Conservation (phyloP, 2,329 filamentous ascomycete genomes). For the Pseudofabraea citricarpa region DNA sequence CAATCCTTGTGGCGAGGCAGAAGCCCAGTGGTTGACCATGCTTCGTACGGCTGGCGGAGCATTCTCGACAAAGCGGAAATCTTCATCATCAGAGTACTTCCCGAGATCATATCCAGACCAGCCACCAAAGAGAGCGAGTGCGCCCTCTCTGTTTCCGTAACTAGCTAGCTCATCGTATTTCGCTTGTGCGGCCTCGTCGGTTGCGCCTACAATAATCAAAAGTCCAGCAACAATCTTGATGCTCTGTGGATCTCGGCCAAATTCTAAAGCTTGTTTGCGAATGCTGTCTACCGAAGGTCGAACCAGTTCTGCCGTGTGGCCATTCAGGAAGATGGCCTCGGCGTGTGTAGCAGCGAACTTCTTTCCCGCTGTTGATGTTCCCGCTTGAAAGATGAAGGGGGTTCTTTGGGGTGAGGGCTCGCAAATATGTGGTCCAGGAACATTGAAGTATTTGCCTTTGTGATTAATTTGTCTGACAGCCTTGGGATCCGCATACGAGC, state of each 20-base stretch:
- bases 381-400: constrained; percentile 63
- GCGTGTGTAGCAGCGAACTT: constrained; percentile 64
- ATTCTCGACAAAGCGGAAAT: constrained; percentile 48
- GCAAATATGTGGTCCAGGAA: constrained; percentile 61
- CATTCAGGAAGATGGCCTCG: constrained; percentile 66
- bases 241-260: constrained; percentile 49
- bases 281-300: constrained; percentile 60
- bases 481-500: constrained; percentile 53
- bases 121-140: constrained; percentile 65
- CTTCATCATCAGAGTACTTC: constrained; percentile 57
- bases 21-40: constrained; percentile 45
- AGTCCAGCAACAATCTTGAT: constrained; percentile 67
- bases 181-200: constrained; percentile 59
- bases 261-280: constrained; percentile 45
- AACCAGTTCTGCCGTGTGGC: constrained; percentile 57
- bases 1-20: constrained; percentile 24
- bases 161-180: constrained; percentile 58
- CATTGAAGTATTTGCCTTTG: constrained; percentile 55
- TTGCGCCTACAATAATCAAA: constrained; percentile 59
- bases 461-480: constrained; percentile 64
- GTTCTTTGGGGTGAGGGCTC: constrained; percentile 63
- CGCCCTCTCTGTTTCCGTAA: constrained; percentile 61
- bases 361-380: constrained; percentile 61
- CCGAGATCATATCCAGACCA: constrained; percentile 67
- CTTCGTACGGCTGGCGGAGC: constrained; percentile 38